Conservation (phyloP, 164 flowering plant genomes). For the Sextonia rubra region DNA sequence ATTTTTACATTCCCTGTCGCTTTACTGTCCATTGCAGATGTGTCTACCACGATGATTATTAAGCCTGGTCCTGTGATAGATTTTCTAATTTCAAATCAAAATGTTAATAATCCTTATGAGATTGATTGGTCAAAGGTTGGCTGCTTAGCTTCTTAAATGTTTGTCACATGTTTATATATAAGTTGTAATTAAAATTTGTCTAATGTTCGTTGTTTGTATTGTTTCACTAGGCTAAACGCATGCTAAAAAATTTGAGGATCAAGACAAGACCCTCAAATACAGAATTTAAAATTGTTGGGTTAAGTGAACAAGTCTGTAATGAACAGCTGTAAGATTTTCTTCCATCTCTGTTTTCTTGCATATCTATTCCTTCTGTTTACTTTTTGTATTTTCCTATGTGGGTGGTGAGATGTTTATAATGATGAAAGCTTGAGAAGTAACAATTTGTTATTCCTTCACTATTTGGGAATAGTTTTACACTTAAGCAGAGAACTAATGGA, state of each 20-base stretch:
- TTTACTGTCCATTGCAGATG: slow-evolving; percentile 45
- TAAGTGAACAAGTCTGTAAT: slow-evolving; percentile 68
- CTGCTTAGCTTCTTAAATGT: background rate
- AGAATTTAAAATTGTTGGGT: slow-evolving; percentile 77
- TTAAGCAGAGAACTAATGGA: slow-evolving; percentile 38
- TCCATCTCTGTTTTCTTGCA: background rate
- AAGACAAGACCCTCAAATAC: slow-evolving; percentile 38
- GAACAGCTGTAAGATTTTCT: slow-evolving; percentile 48
- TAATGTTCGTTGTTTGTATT: background rate
- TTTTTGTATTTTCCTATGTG: background rate
- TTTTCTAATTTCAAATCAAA: slow-evolving; percentile 73
- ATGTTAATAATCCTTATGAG: slow-evolving; percentile 46
- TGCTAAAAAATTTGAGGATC: slow-evolving; percentile 71
- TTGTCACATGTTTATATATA: too few relatives aligned
- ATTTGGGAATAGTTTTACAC: slow-evolving; percentile 35
- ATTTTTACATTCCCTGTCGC: slow-evolving; percentile 1
- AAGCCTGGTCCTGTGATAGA: slow-evolving; percentile 86
- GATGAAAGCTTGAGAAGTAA: background rate
- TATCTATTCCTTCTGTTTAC: background rate
- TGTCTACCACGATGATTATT: slow-evolving; percentile 86
- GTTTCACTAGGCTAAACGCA: slow-evolving; percentile 56
- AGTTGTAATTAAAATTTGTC: background rate
- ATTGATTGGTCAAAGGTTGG: slow-evolving; percentile 85
- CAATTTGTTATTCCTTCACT: background rate
- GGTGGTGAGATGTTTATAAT: background rate